These are phyloP conservation scores for Yarrowia yakushimensis DNA, from an alignment of 805 yeast species.

Conservation along the genomic window DNA sequence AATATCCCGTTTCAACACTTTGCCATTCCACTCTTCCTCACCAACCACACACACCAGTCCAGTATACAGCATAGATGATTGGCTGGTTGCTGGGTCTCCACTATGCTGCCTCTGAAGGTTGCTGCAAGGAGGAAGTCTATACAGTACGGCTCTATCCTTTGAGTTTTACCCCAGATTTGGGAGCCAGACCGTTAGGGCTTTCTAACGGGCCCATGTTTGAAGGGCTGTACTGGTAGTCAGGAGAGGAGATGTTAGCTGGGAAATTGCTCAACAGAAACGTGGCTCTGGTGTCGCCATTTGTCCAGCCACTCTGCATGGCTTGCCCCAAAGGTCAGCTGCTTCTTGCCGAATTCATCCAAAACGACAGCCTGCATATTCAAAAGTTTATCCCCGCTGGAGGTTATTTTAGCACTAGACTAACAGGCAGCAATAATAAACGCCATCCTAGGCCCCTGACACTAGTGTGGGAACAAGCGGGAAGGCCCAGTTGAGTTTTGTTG, in stretches of 20 bases:
- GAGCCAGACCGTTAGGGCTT: not conserved
- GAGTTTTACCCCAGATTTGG: not conserved
- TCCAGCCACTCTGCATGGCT: not conserved
- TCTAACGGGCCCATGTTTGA: not conserved
- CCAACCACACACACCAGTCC: not conserved
- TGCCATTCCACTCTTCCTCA: not conserved
- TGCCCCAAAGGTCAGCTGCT: not conserved
- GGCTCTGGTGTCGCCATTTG: not conserved
- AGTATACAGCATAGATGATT: not conserved
- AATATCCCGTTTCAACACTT: too few species aligned
- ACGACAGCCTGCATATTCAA: not conserved
- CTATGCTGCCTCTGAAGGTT: not conserved
- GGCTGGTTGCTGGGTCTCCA: not conserved
- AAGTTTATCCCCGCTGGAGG: not conserved
- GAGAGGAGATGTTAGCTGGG: not conserved
- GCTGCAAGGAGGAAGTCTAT: not conserved
- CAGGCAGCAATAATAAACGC: not conserved
- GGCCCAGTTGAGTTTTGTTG: not conserved
- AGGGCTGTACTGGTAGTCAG: not conserved
- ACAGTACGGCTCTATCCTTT: conserved; percentile 14
- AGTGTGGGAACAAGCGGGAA: not conserved
- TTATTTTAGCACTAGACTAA: not conserved
- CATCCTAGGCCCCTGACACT: not conserved
- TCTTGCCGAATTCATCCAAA: not conserved
- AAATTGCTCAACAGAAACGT: not conserved